These are phyloP conservation scores for Lophiotrema nucula DNA, from an alignment of 495 filamentous ascomycete genomes.

Conservation along the genomic window DNA sequence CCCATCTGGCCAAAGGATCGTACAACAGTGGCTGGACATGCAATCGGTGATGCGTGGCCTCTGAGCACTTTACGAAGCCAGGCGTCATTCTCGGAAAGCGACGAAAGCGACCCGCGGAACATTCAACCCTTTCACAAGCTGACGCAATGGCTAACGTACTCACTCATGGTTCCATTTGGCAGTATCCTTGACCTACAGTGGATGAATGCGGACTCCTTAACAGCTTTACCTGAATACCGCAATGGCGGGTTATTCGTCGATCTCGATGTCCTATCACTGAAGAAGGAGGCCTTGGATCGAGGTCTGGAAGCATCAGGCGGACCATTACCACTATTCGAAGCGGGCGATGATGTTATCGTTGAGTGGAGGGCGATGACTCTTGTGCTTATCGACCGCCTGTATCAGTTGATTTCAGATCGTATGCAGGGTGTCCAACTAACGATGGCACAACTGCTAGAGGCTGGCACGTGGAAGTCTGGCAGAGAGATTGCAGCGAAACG, in stretches of 20 bases:
- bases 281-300: constrained; percentile 60
- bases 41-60: constrained; percentile 95
- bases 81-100: constrained; percentile 77
- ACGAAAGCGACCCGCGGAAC: constrained; percentile 76
- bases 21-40: constrained; percentile 82
- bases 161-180: constrained; percentile 82
- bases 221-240: constrained; percentile 82
- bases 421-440: constrained; percentile 56
- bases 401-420: constrained; percentile 67
- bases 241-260: constrained; percentile 87
- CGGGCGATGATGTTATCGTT: constrained; percentile 80
- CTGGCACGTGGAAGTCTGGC: constrained; percentile 94
- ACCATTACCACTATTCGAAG: constrained; percentile 73
- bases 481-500: constrained; percentile 94
- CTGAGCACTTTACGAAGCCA: constrained; percentile 67
- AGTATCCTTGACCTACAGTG: constrained; percentile 74
- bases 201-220: constrained; percentile 72
- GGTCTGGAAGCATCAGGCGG: constrained; percentile 69
- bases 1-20: constrained; percentile 87
- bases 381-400: constrained; percentile 72
- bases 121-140: constrained; percentile 95
- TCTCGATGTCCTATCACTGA: constrained; percentile 75
- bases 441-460: constrained; percentile 79
- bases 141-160: constrained; percentile 87
- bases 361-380: constrained; percentile 85